These are phyloP conservation scores for Sphaerobolus stellatus DNA, from an alignment of 1,284 basidiomycete species.

Conservation along the genomic window DNA sequence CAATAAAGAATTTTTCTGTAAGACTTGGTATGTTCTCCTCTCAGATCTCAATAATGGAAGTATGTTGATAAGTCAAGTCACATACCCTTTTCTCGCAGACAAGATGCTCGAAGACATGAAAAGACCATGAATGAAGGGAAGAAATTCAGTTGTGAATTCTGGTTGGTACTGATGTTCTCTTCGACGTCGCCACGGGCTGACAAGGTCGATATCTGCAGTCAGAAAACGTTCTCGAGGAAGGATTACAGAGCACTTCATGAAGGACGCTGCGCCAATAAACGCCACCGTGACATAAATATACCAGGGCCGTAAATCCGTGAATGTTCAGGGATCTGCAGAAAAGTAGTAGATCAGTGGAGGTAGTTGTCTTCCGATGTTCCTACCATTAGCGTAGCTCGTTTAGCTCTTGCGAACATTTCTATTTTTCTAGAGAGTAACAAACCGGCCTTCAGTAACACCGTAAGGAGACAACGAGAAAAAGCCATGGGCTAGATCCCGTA, in stretches of 20 bases:
- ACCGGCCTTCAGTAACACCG: too few relatives aligned
- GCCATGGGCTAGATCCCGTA: too few relatives aligned
- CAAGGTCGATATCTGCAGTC: neutral
- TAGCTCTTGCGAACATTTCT: too few relatives aligned
- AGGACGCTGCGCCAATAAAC: neutral
- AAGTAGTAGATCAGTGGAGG: too few relatives aligned
- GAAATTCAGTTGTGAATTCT: neutral
- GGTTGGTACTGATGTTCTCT: neutral
- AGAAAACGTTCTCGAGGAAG: constrained; percentile 1
- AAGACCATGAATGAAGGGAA: constrained; percentile 4
- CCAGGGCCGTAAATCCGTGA: neutral
- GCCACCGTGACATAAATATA: neutral
- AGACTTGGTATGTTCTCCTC: neutral
- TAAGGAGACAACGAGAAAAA: too few relatives aligned
- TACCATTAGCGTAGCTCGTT: too few relatives aligned
- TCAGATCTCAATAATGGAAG: neutral
- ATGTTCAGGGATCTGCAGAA: neutral
- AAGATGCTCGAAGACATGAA: neutral
- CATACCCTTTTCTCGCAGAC: neutral
- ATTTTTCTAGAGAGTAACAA: too few relatives aligned
- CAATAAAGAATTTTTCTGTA: neutral
- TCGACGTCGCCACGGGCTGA: neutral
- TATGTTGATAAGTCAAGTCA: neutral
- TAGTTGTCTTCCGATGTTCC: too few relatives aligned
- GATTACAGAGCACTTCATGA: constrained; percentile 1